These are phyloP conservation scores for Microbotryum scabiosae DNA, from an alignment of 1,284 basidiomycete species.

Conservation along the genomic window DNA sequence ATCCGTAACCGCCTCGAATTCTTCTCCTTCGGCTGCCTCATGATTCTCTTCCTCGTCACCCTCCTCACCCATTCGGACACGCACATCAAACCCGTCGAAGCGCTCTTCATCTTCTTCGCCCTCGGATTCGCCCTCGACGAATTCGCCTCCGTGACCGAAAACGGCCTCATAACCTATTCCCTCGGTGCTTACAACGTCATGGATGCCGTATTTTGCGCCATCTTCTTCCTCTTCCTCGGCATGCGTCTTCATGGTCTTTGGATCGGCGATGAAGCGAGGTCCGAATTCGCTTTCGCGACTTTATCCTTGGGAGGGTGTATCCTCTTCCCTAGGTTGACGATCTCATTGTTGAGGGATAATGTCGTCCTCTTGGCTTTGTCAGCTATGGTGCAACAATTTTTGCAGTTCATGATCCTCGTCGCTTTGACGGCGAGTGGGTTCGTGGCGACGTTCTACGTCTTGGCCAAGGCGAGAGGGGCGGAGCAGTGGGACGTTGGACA, in stretches of 20 bases:
- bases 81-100: conserved; percentile 20
- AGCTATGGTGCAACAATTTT: conserved; percentile 31
- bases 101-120: conserved; percentile 28
- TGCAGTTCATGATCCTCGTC: conserved; percentile 21
- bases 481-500: conserved; percentile 15
- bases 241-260: conserved; percentile 22
- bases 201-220: conserved; percentile 18
- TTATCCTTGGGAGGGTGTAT: conserved; percentile 30
- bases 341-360: conserved; percentile 26
- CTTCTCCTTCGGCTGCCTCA: conserved; percentile 20
- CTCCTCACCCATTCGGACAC: conserved; percentile 17
- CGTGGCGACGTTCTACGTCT: conserved; percentile 29
- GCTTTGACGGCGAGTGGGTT: conserved; percentile 31
- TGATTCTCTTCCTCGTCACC: conserved; percentile 29
- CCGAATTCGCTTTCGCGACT: conserved; percentile 28
- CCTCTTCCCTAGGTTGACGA: conserved; percentile 31
- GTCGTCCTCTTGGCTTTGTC: conserved; percentile 27
- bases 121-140: conserved; percentile 35
- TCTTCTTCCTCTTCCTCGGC: conserved; percentile 28
- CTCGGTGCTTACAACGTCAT: conserved; percentile 13
- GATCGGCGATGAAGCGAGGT: conserved; percentile 6
- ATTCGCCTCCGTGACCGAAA: conserved; percentile 14
- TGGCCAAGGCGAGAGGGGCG: background rate
- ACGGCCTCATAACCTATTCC: conserved; percentile 13
- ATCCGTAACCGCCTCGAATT: conserved; percentile 28